Evolutionary conservation across 2,329 filamentous ascomycete species (phyloP), one percentile per base, ranked within the genome.

Genomic region (Fusarium bulbicola): DNA sequence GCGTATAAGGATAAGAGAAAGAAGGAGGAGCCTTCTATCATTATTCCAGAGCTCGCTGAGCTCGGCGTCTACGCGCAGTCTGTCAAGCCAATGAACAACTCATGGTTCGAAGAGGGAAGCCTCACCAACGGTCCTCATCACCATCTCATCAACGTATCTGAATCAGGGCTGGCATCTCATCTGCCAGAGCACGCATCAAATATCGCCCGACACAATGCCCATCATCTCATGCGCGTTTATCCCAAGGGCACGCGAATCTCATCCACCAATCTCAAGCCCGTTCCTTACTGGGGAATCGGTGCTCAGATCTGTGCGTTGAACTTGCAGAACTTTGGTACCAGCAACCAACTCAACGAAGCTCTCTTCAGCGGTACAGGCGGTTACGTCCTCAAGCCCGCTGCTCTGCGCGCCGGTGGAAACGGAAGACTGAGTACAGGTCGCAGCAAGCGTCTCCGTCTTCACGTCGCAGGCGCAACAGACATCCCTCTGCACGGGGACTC

Each of bases 291-390:
- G 91, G 89, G 85, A 12, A 79, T 92, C 8, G 91, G 91, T 3
- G 90, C 91, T 6, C 91, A 93, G 75, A 90, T 93, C 52, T 92
- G 90, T 77, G 91, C 91, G 7, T 84, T 93, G 59, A 93, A 93
- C 81, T 91, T 90, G 88, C 91, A 93, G 76, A 91, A 87, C 0
- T 93, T 92, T 72, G 90, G 89, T 39, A 86, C 87, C 12, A 86
- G 86, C 76, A 90, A 91, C 82, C 91, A 92, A 79, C 83, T 92
- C 72, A 92, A 92, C 77, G 90, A 92, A 75, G 91, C 91, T 0
- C 83, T 93, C 1, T 92, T 93, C 79, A 86, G 84, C 52, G 90
- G 90, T 18, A 89, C 90, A 0, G 88, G 89, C 34, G 91, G 91
- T 13, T 92, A 89, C 75, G 87, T 92, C 2, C 82, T 92, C 28